These are phyloP conservation scores for Amaranthus palmeri DNA, from an alignment of 148 eudicot species.

Conservation along the genomic window DNA sequence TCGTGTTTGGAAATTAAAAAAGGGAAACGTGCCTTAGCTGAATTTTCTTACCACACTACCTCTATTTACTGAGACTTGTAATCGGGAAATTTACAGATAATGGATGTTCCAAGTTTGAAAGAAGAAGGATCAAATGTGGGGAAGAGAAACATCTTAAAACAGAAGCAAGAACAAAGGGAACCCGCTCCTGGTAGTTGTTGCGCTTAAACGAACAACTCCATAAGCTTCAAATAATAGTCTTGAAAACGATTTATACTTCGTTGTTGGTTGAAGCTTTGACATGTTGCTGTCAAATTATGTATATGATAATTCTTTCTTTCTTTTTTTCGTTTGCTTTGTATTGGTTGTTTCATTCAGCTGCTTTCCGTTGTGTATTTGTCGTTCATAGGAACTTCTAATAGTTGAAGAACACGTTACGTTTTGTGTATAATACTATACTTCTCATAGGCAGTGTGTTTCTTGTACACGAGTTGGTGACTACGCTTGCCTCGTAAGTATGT, in stretches of 20 bases:
- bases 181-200: slow-evolving; percentile 54
- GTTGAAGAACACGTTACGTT: background rate
- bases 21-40: too few relatives aligned
- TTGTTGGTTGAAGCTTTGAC: background rate
- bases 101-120: slow-evolving; percentile 85
- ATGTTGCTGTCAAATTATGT: slow-evolving; percentile 10
- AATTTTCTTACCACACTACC: too few relatives aligned
- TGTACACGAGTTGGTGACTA: background rate
- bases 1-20: too few relatives aligned
- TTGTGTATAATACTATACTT: slow-evolving; percentile 9
- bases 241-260: background rate
- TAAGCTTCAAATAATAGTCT: background rate
- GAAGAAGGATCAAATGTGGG: slow-evolving; percentile 79
- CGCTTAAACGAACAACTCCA: slow-evolving; percentile 30
- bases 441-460: slow-evolving; percentile 7
- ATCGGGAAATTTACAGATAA: slow-evolving; percentile 42
- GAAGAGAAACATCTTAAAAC: slow-evolving; percentile 75
- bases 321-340: background rate
- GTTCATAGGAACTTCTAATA: background rate
- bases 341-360: background rate
- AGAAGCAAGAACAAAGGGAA: slow-evolving; percentile 54
- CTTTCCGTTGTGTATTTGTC: background rate
- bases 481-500: slow-evolving; percentile 11
- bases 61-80: background rate
- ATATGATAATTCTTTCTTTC: slow-evolving; percentile 15